phyloP scores from a whole-genome alignment of 139 green algal genomes.

The Chlamydomonas sp. region DNA sequence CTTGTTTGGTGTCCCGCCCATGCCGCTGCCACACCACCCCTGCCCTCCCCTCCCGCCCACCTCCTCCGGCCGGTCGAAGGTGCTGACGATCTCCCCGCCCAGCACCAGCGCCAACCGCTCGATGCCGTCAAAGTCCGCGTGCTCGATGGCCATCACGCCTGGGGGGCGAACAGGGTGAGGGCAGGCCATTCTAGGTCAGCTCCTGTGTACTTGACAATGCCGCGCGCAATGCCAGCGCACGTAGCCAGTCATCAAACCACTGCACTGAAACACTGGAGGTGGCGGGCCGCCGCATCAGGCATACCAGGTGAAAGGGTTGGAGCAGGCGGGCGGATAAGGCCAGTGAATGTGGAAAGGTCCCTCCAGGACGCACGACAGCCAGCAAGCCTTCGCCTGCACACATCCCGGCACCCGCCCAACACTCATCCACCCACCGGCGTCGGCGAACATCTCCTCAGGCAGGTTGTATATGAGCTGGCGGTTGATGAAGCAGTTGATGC shows the following conservation, averaged over 20 bases:
- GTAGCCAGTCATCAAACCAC: too few relatives aligned
- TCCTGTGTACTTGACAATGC: neutral
- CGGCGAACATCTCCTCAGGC: conserved; percentile 94
- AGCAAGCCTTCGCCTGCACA: neutral
- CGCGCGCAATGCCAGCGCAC: neutral
- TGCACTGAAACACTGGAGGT: too few relatives aligned
- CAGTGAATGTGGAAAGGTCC: neutral
- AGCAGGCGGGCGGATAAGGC: neutral
- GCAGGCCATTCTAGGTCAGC: neutral
- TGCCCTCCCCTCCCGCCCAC: too few relatives aligned
- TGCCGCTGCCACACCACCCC: too few relatives aligned
- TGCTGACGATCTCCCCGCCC: conserved; percentile 96
- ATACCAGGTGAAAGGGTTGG: too few relatives aligned
- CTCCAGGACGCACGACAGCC: too few relatives aligned
- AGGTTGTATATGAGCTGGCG: conserved; percentile 99
- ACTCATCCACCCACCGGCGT: conserved; percentile 61
- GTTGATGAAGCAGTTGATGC: conserved; percentile 99
- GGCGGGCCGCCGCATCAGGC: too few relatives aligned
- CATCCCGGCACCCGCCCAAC: neutral
- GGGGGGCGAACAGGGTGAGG: neutral
- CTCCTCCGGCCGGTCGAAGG: conserved; percentile 83
- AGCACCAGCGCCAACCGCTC: conserved; percentile 97
- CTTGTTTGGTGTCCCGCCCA: too few relatives aligned
- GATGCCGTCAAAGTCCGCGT: conserved; percentile 87
- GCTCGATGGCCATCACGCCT: conserved; percentile 71